Percentiles rank a stretch among this genome's conserved stretches.
phyloP scores from a whole-genome alignment of 1,284 basidiomycete species.

The Serendipita sp. region DNA sequence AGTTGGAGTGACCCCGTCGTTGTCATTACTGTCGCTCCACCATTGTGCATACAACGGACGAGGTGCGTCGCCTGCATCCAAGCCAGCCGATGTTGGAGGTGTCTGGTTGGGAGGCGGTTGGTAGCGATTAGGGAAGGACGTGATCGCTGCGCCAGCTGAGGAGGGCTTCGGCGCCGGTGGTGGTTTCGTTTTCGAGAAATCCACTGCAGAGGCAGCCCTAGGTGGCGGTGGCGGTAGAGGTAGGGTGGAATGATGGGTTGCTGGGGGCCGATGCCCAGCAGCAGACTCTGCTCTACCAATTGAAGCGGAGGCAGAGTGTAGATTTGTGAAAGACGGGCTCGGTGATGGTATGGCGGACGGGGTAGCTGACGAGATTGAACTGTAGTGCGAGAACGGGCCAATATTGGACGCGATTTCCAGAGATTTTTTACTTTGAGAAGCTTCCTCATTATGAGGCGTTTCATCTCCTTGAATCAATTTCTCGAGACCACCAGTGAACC shows the following conservation, averaged over 20 bases:
- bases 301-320: slow-evolving; percentile 17
- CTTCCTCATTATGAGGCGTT: slow-evolving; percentile 31
- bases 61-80: slow-evolving; percentile 14
- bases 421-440: slow-evolving; percentile 28
- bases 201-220: slow-evolving; percentile 53
- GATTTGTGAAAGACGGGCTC: slow-evolving; percentile 40
- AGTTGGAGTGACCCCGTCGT: slow-evolving; percentile 50
- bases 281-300: background rate
- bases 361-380: slow-evolving; percentile 75
- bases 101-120: slow-evolving; percentile 22
- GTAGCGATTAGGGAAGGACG: slow-evolving; percentile 24
- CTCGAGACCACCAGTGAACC: slow-evolving; percentile 87
- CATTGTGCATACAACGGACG: slow-evolving; percentile 29
- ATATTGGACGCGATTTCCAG: slow-evolving; percentile 33
- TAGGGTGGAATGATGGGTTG: slow-evolving; percentile 14
- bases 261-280: background rate
- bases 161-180: slow-evolving; percentile 35
- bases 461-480: slow-evolving; percentile 91
- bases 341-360: slow-evolving; percentile 60
- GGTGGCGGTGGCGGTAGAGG: slow-evolving; percentile 29
- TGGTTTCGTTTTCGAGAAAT: slow-evolving; percentile 29
- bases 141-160: slow-evolving; percentile 38
- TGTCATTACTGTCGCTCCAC: slow-evolving; percentile 45
- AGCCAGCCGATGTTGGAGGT: slow-evolving; percentile 18
- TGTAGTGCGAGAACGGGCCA: slow-evolving; percentile 91